Conservation (phyloP, 2,329 filamentous ascomycete genomes). For the Penicillium sp. region DNA sequence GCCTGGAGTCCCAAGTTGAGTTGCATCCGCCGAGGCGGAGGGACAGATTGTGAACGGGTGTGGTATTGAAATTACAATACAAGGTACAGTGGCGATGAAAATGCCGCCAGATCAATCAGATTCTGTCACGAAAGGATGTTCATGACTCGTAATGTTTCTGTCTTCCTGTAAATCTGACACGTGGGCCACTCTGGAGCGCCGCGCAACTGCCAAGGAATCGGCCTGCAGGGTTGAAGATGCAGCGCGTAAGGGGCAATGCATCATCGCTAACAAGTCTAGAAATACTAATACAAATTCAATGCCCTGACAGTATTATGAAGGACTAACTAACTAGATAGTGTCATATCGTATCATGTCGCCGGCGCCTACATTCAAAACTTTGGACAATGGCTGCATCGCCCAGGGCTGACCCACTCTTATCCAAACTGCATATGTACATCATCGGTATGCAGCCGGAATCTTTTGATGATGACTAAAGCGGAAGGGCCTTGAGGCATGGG, state of each 20-base stretch:
- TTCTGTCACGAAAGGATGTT: not conserved
- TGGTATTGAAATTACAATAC: constrained; percentile 16
- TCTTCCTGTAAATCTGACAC: constrained; percentile 16
- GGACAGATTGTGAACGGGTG: constrained; percentile 13
- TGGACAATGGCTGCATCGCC: not conserved
- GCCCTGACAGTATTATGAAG: not conserved
- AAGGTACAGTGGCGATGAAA: not conserved
- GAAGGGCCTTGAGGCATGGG: not conserved
- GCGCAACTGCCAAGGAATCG: constrained; percentile 20
- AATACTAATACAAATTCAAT: not conserved
- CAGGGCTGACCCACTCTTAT: constrained; percentile 12
- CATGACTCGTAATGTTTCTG: constrained; percentile 1
- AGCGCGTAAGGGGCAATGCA: not conserved
- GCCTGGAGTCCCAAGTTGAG: constrained; percentile 15
- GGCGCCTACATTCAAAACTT: constrained; percentile 2
- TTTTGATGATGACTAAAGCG: not conserved
- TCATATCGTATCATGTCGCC: constrained; percentile 1
- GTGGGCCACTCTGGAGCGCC: constrained; percentile 10
- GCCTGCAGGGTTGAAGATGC: not conserved
- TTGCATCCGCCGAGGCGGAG: constrained; percentile 19
- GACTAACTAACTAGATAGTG: not conserved
- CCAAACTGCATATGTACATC: constrained; percentile 7
- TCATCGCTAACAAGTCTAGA: not conserved
- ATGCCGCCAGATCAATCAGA: not conserved
- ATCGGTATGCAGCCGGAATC: constrained; percentile 4